A percentile compares a stretch with the other conserved stretches of the same genome.
phyloP scores from a whole-genome alignment of 2,329 filamentous ascomycete genomes.

The Penicillium griseofulvum region DNA sequence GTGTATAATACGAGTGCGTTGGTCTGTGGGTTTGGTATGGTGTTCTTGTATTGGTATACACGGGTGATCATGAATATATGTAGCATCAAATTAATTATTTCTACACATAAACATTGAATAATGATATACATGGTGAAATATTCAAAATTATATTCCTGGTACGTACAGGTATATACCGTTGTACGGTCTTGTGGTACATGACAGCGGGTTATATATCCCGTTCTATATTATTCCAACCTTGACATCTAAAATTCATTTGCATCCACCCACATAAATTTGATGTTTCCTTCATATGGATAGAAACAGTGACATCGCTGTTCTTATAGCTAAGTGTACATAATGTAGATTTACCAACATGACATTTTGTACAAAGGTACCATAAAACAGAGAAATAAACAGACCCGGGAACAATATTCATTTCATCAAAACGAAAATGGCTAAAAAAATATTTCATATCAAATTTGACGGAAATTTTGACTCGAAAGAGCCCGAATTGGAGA shows the following conservation, averaged over 20 bases:
- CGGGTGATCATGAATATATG: neutral
- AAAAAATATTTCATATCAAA: neutral
- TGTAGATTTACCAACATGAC: neutral
- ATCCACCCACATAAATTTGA: neutral
- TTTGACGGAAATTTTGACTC: neutral
- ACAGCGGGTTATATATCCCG: slow-evolving; percentile 2
- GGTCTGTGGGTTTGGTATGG: neutral
- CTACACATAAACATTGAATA: too few species aligned
- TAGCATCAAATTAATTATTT: neutral
- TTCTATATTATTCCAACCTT: neutral
- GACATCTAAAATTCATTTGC: too few species aligned
- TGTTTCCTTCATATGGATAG: neutral
- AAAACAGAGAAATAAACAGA: neutral
- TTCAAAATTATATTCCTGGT: neutral
- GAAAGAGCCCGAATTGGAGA: neutral
- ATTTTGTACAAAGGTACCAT: neutral
- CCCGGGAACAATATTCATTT: neutral
- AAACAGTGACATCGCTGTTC: neutral
- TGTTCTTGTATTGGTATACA: neutral
- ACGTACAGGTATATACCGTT: slow-evolving; percentile 6
- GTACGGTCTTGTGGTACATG: slow-evolving; percentile 1
- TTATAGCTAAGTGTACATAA: neutral
- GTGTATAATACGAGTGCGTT: neutral
- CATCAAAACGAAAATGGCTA: neutral
- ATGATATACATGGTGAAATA: neutral